phyloP scores from a whole-genome alignment of 768 basidiomycete genomes.

The Mycena crocata region DNA sequence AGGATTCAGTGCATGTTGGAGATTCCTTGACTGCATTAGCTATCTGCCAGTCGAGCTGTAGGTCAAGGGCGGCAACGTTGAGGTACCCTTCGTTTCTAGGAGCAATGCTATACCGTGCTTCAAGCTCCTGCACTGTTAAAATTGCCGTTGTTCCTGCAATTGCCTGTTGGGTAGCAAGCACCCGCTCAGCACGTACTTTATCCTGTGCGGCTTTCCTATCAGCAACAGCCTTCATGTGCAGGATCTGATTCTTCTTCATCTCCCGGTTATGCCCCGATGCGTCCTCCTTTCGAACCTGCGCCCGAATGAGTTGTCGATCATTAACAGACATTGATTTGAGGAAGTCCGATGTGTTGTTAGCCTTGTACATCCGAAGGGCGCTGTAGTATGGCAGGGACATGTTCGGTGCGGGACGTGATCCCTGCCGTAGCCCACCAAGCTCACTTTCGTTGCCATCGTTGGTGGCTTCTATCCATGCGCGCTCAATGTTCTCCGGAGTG shows the following conservation, averaged over 20 bases:
- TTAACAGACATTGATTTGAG: not conserved
- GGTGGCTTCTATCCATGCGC: slow-evolving; percentile 30
- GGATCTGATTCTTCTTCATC: slow-evolving; percentile 5
- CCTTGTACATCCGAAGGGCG: slow-evolving; percentile 29
- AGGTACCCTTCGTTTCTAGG: not conserved
- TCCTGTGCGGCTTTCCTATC: slow-evolving; percentile 4
- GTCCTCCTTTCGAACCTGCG: slow-evolving; percentile 4
- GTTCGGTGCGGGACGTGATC: not conserved
- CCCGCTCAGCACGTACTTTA: not conserved
- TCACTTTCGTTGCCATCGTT: slow-evolving; percentile 38
- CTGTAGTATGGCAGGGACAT: slow-evolving; percentile 17
- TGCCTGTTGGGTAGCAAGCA: not conserved
- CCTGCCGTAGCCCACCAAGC: slow-evolving; percentile 13
- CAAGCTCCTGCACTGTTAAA: not conserved
- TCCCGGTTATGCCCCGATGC: not conserved
- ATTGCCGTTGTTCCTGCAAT: not conserved
- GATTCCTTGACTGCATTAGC: not conserved
- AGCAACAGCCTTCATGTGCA: slow-evolving; percentile 14
- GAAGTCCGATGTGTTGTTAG: slow-evolving; percentile 10
- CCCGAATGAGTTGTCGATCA: slow-evolving; percentile 1
- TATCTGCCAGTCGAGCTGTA: slow-evolving; percentile 11
- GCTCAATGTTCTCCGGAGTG: slow-evolving; percentile 10
- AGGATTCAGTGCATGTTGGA: not conserved
- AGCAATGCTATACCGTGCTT: not conserved
- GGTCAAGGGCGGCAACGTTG: not conserved